Evolutionary conservation across 2,329 filamentous ascomycete species (phyloP), one percentile per base, ranked within the genome.

Genomic region (Truncatella angustata): DNA sequence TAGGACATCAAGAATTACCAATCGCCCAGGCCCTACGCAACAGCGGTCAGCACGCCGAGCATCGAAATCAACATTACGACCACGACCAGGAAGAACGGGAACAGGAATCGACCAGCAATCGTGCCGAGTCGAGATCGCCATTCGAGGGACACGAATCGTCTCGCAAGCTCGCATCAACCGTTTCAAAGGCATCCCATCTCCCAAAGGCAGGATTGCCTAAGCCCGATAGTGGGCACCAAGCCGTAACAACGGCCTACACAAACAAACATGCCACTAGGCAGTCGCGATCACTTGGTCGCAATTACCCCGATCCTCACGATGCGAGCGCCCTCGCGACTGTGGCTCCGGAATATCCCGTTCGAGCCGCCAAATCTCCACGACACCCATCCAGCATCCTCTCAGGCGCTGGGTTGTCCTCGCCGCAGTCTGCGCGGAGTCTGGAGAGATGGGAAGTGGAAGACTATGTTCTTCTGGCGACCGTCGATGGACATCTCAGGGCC

Each of bases 391-490:
- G 79, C 68, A 73, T 71, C 59, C 70, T 66, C 53, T 61, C 74
- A 52, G 77, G 80, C 70, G 79, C 80, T 70, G 85, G 85, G 65
- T 79, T 88, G 73, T 82, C 87, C 78, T 86, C 89, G 88, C 88
- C 87, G 87, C 87, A 90, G 70, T 80, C 81, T 88, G 93, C 91
- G 92, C 92, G 93, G 85, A 95, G 88, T 81, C 81, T 97, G 83
- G 88, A 92, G 84, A 93, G 97, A 78, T 97, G 93, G 93, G 91
- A 97, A 88, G 92, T 97, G 77, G 93, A 97, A 90, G 92, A 97
- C 80, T 96, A 97, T 84, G 90, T 97, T 77, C 90, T 99, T 80
- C 81, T 99, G 88, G 93, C 94, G 90, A 97, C 94, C 83, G 90
- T 97, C 84, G 92, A 97, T 80, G 94, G 94, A 80, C 90, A 91